A percentile compares a stretch with the other conserved stretches of the same genome.
These are phyloP conservation scores for Biancaea sappan DNA, from an alignment of 306 rosid genomes.

Conservation along the genomic window DNA sequence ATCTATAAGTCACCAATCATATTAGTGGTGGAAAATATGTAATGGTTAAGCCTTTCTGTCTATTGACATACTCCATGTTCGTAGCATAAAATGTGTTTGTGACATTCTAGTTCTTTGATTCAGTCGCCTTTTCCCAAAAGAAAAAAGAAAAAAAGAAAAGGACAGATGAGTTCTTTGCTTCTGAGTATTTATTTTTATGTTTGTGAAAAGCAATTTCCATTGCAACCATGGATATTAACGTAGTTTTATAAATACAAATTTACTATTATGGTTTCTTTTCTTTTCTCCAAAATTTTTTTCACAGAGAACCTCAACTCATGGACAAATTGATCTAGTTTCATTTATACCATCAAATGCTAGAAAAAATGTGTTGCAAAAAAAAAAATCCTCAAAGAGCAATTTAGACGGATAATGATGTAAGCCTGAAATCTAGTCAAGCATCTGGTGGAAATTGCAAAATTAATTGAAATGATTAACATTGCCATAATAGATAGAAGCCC, in stretches of 20 bases:
- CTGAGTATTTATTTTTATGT: neutral
- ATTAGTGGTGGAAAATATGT: too few relatives aligned
- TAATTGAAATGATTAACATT: constrained; percentile 90
- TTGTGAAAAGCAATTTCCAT: constrained; percentile 2
- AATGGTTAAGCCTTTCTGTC: too few relatives aligned
- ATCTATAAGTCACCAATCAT: too few relatives aligned
- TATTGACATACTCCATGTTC: neutral
- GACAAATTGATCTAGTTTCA: constrained; percentile 51
- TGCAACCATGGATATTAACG: constrained; percentile 1
- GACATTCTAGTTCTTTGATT: neutral
- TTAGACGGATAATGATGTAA: constrained; percentile 55
- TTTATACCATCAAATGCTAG: constrained; percentile 46
- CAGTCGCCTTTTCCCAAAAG: neutral
- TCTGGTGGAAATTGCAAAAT: constrained; percentile 56
- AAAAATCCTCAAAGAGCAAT: constrained; percentile 44
- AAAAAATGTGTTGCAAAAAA: constrained; percentile 50
- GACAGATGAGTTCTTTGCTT: neutral
- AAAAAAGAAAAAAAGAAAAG: neutral
- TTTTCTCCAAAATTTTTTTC: constrained; percentile 26
- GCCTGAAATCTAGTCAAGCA: constrained; percentile 56
- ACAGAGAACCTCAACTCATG: constrained; percentile 57
- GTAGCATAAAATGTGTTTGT: neutral
- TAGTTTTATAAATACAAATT: constrained; percentile 20
- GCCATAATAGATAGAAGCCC: constrained; percentile 96
- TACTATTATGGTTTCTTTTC: constrained; percentile 14